phyloP scores from a whole-genome alignment of 1,284 basidiomycete species.

The Inonotus hispidus region DNA sequence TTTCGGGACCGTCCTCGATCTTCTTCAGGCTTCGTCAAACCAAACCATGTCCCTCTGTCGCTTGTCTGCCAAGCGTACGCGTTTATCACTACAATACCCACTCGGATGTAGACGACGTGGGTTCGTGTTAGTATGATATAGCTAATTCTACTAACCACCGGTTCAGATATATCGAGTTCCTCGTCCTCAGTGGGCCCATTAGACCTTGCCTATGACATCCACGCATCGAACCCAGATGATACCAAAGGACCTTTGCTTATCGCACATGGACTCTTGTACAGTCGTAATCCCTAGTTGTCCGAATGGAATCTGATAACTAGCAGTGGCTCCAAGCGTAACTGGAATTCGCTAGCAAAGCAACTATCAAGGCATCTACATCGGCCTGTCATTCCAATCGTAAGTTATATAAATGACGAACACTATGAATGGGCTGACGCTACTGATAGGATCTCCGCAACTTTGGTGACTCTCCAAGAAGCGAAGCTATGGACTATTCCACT shows the following conservation, averaged over 20 bases:
- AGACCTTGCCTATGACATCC: conserved; percentile 16
- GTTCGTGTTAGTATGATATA: neutral
- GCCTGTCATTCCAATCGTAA: conserved; percentile 70
- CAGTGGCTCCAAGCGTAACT: conserved; percentile 80
- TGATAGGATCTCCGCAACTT: conserved; percentile 79
- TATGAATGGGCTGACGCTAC: no score
- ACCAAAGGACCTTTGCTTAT: conserved; percentile 46
- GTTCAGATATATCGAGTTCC: neutral
- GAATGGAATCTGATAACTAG: conserved; percentile 1
- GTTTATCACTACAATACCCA: neutral
- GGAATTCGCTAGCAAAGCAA: conserved; percentile 64
- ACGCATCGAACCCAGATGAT: conserved; percentile 1
- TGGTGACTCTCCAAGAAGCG: conserved; percentile 68
- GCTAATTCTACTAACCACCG: neutral
- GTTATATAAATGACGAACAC: no score
- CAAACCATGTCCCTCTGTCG: conserved; percentile 6
- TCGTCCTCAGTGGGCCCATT: neutral
- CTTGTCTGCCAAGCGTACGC: neutral
- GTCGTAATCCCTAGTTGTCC: conserved; percentile 9
- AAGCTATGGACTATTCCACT: conserved; percentile 62
- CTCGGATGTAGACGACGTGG: neutral
- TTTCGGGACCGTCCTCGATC: neutral
- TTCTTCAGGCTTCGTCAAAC: neutral
- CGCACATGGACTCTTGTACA: conserved; percentile 65
- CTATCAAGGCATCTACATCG: conserved; percentile 51